Evolutionary conservation across 2,329 filamentous ascomycete genomes (phyloP), one percentile per base, ranked within the genome.

Genomic region (Claviceps monticola): DNA sequence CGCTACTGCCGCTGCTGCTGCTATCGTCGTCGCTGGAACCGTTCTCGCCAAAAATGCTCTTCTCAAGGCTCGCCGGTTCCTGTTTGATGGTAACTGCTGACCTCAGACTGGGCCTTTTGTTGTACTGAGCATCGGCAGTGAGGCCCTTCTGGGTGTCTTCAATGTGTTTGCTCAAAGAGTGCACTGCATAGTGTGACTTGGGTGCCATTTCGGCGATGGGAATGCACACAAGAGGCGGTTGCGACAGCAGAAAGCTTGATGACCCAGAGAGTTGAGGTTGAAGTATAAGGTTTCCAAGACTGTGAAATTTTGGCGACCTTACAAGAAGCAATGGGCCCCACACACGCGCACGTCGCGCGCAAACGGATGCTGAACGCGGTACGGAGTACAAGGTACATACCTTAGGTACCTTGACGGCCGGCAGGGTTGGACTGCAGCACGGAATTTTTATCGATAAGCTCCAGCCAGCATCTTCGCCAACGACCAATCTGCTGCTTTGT

Each of bases 161-260:
- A 37, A 70, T 64, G 57, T 69, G 66, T 58, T 67, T 62, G 55
- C 48, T 66, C 49, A 70, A 61, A 23, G 67, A 70, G 45, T 68
- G 62, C 17, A 68, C 59, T 56, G 66, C 63, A 59, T 58, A 70
- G 1, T 61, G 60, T 55, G 62, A 59, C 46, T 65, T 68, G 51
- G 64, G 64, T 52, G 65, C 66, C 67, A 70, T 70, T 55, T 58
- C 62, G 55, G 55, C 53, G 55, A 50, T 46, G 17, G 9, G 9
- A 19, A 3, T 21, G 50, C 47, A 47, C 46, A 44, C 39, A 45
- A 52, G 19, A 17, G 45, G 38, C 47, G 17, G 29, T 45, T 48
- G 42, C 44, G 43, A 44, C 37, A 52, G 42, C 50, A 39, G 29
- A 45, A 16, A 13, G 43, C 29, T 29, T 19, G 43, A 5, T 21